Evolutionary conservation across 164 flowering plant genomes (phyloP).

Genomic region (Platanus orientalis): DNA sequence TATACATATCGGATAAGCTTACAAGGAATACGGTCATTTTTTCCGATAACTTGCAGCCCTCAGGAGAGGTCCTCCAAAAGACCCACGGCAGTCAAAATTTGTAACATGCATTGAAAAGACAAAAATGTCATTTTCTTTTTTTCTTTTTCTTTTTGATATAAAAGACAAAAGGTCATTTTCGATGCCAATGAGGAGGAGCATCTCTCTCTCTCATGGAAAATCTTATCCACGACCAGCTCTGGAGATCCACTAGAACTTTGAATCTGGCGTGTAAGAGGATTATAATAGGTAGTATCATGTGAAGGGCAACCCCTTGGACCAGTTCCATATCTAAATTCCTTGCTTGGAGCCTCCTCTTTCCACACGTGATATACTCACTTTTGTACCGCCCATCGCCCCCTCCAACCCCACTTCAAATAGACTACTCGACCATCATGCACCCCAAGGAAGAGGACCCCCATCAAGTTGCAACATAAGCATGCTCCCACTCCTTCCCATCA

Average conservation of each 20-base stretch:
- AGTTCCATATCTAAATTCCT: constrained; percentile 12
- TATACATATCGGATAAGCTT: no score
- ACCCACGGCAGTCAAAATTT: no score
- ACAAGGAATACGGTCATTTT: no score
- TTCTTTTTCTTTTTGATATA: no score
- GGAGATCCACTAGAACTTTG: constrained; percentile 14
- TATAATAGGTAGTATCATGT: constrained; percentile 10
- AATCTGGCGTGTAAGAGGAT: constrained; percentile 10
- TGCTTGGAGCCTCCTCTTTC: background rate
- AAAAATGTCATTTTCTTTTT: no score
- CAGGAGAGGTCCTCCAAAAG: no score
- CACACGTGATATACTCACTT: constrained; percentile 26
- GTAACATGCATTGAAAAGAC: no score
- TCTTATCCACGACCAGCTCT: constrained; percentile 24
- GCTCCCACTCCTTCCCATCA: background rate
- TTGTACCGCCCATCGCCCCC: constrained; percentile 16
- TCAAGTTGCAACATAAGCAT: background rate
- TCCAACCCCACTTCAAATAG: constrained; percentile 33
- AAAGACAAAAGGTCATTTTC: background rate
- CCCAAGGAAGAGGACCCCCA: constrained; percentile 2
- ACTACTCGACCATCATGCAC: constrained; percentile 29
- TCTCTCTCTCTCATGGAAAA: constrained; percentile 8
- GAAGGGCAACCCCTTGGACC: constrained; percentile 13
- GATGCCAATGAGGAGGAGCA: background rate
- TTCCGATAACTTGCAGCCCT: no score